Conservation (phyloP, 495 filamentous ascomycete genomes). For the Hyaloscypha hepaticicola region DNA sequence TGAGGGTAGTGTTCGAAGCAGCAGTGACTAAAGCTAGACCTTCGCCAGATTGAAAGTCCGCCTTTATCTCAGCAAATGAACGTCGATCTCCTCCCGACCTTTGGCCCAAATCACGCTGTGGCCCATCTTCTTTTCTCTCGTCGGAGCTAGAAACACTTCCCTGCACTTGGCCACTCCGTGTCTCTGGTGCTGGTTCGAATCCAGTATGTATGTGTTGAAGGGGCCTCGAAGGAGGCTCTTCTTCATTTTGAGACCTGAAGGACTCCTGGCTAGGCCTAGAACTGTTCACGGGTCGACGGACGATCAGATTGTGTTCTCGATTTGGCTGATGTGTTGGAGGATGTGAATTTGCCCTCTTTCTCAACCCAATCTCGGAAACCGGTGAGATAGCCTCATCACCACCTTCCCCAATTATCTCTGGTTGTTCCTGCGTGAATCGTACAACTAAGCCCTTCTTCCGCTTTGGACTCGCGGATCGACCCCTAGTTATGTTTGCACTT, state of each 20-base stretch:
- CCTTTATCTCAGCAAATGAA: constrained; percentile 57
- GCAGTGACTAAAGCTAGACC: constrained; percentile 63
- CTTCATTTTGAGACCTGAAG: not conserved
- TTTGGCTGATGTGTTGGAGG: constrained; percentile 25
- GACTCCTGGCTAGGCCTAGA: not conserved
- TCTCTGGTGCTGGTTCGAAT: constrained; percentile 34
- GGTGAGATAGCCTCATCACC: constrained; percentile 78
- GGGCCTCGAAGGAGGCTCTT: constrained; percentile 17
- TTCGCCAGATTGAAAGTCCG: constrained; percentile 73
- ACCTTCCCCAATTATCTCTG: constrained; percentile 81
- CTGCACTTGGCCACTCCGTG: constrained; percentile 19
- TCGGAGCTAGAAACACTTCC: constrained; percentile 10
- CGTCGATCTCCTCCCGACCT: constrained; percentile 14
- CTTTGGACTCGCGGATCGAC: constrained; percentile 26
- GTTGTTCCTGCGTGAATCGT: constrained; percentile 63
- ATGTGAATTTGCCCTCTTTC: constrained; percentile 38
- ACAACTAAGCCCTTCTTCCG: constrained; percentile 65
- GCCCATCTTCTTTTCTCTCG: not conserved
- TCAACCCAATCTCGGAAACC: constrained; percentile 62
- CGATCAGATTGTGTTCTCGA: constrained; percentile 31
- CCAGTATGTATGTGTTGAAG: constrained; percentile 51
- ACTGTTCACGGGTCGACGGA: not conserved
- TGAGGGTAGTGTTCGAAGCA: constrained; percentile 30
- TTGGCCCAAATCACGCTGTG: not conserved
- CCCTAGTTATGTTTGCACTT: constrained; percentile 10